phyloP scores from a whole-genome alignment of 2,329 filamentous ascomycete species.

The Penicillium aurantiogriseum region DNA sequence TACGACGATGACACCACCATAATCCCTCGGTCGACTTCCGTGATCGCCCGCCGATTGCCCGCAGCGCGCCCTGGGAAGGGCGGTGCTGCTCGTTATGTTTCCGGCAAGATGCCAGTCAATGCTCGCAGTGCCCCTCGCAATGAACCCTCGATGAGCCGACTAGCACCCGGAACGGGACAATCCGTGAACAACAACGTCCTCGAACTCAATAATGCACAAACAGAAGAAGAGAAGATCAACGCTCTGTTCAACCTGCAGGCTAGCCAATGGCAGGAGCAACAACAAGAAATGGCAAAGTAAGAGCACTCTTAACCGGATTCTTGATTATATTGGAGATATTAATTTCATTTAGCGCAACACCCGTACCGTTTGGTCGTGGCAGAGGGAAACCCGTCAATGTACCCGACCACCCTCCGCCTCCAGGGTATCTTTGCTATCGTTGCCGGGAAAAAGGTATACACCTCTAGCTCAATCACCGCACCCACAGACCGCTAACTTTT shows the following conservation, averaged over 20 bases:
- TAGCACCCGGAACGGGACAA: conserved; percentile 33
- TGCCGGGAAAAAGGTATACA: conserved; percentile 79
- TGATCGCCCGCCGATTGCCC: conserved; percentile 83
- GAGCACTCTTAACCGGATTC: conserved; percentile 20
- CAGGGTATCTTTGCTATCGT: conserved; percentile 92
- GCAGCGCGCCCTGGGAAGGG: conserved; percentile 83
- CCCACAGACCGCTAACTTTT: conserved; percentile 26
- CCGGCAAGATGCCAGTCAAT: conserved; percentile 88
- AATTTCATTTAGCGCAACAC: conserved; percentile 45
- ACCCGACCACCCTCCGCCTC: conserved; percentile 88
- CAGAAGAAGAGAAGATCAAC: conserved; percentile 89
- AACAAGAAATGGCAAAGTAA: conserved; percentile 86
- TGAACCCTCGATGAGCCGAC: conserved; percentile 51
- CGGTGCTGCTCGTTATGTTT: conserved; percentile 89
- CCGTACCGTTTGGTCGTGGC: conserved; percentile 43
- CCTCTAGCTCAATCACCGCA: background rate
- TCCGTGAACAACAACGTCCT: conserved; percentile 56
- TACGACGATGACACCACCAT: conserved; percentile 98
- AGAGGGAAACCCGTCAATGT: conserved; percentile 59
- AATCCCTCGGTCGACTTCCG: conserved; percentile 89
- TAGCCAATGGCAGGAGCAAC: conserved; percentile 88
- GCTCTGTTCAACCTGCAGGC: conserved; percentile 89
- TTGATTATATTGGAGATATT: conserved; percentile 16
- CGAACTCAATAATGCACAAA: conserved; percentile 75
- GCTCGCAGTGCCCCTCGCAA: conserved; percentile 75